phyloP scores from a whole-genome alignment of 1,284 basidiomycete species.

The Gymnopus androsaceus region DNA sequence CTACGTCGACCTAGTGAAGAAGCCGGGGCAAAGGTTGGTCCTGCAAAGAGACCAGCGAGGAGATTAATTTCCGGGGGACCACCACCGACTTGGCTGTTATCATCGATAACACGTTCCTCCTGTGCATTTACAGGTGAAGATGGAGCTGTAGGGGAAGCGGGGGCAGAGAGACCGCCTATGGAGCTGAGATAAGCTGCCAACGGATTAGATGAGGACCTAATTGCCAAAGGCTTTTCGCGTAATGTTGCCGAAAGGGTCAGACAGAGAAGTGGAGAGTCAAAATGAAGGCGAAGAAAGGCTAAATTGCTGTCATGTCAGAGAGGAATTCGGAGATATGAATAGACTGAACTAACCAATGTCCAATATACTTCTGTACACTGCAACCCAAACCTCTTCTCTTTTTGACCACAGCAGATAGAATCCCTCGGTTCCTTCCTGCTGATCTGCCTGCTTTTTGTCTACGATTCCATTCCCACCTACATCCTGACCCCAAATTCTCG shows the following conservation, averaged over 20 bases:
- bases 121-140: constrained; percentile 5
- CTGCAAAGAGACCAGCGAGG: constrained; percentile 60
- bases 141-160: constrained; percentile 21
- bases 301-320: constrained; percentile 1
- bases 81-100: constrained; percentile 31
- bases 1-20: not conserved
- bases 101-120: too few relatives aligned
- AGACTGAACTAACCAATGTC: constrained; percentile 65
- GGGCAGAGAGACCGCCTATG: constrained; percentile 27
- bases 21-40: constrained; percentile 34
- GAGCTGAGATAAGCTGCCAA: constrained; percentile 49
- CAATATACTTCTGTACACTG: constrained; percentile 72
- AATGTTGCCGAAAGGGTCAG: constrained; percentile 80
- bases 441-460: constrained; percentile 1
- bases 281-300: constrained; percentile 76
- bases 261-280: constrained; percentile 74
- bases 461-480: constrained; percentile 25
- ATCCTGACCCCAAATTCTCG: constrained; percentile 72
- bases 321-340: constrained; percentile 7
- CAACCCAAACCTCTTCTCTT: constrained; percentile 64
- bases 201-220: constrained; percentile 54
- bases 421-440: constrained; percentile 47
- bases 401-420: constrained; percentile 68
- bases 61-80: constrained; percentile 82
- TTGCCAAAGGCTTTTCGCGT: constrained; percentile 64